Evolutionary conservation across 1,284 basidiomycete species (phyloP).

Genomic region (Sporisorium exsertum): DNA sequence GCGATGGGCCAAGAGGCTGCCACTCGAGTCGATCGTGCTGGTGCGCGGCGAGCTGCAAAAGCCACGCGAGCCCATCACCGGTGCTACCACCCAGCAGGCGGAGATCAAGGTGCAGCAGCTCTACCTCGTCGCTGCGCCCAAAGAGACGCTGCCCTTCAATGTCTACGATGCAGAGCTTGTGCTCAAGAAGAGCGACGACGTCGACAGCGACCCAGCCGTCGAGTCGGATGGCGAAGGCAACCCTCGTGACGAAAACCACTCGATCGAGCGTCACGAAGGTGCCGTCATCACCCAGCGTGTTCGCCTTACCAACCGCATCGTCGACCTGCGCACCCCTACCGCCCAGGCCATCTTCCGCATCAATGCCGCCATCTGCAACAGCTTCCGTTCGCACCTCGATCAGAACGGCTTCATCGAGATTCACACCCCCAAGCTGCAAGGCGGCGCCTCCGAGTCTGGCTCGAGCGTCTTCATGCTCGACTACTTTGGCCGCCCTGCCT

Average conservation of each 20-base stretch:
- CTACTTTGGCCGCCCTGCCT: constrained; percentile 66
- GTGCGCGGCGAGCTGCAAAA: constrained; percentile 57
- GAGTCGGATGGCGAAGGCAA: constrained; percentile 26
- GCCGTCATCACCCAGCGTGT: constrained; percentile 59
- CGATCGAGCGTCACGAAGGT: constrained; percentile 34
- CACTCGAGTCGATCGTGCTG: constrained; percentile 60
- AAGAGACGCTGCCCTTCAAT: constrained; percentile 62
- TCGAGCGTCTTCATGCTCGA: constrained; percentile 64
- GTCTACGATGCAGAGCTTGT: constrained; percentile 63
- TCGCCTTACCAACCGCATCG: constrained; percentile 62
- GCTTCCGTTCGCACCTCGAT: constrained; percentile 62
- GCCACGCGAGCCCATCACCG: constrained; percentile 57
- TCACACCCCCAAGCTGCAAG: constrained; percentile 66
- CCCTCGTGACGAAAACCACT: constrained; percentile 37
- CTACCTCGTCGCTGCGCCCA: constrained; percentile 53
- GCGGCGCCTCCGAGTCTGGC: constrained; percentile 64
- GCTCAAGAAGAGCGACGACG: constrained; percentile 45
- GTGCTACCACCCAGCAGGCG: constrained; percentile 55
- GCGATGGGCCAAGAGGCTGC: constrained; percentile 61
- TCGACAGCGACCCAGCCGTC: constrained; percentile 30
- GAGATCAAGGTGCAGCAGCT: constrained; percentile 62
- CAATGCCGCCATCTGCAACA: constrained; percentile 60
- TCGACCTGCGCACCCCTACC: constrained; percentile 64
- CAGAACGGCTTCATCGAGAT: constrained; percentile 61
- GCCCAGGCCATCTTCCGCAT: constrained; percentile 64